phyloP scores from a whole-genome alignment of 2,329 filamentous ascomycete species.

The Diplodia scrobiculata region DNA sequence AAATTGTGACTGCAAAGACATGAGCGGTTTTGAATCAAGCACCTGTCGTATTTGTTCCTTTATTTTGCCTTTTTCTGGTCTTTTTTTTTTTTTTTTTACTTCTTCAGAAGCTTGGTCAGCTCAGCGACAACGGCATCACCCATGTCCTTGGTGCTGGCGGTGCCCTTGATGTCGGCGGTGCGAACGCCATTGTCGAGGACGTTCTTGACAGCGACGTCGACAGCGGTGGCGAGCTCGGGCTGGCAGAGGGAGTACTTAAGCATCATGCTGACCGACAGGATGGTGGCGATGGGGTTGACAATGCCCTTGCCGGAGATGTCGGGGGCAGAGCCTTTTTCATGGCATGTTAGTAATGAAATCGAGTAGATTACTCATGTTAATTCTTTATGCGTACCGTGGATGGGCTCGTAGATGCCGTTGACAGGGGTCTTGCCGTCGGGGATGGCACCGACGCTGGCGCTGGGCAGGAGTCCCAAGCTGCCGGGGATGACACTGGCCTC shows the following conservation, averaged over 20 bases:
- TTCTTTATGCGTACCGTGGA: constrained; percentile 69
- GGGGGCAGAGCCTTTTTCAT: constrained; percentile 71
- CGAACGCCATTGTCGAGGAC: constrained; percentile 77
- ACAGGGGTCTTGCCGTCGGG: constrained; percentile 82
- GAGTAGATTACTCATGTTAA: not conserved
- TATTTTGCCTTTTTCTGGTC: not conserved
- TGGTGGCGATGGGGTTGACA: constrained; percentile 88
- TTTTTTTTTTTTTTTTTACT: constrained; percentile 1
- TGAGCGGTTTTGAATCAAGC: not conserved
- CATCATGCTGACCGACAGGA: constrained; percentile 94
- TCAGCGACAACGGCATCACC: constrained; percentile 79
- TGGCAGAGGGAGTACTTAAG: constrained; percentile 87
- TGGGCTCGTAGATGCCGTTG: constrained; percentile 96
- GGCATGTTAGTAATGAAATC: constrained; percentile 23
- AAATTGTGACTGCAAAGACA: not conserved
- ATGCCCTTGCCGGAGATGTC: constrained; percentile 91
- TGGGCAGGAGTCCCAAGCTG: constrained; percentile 82
- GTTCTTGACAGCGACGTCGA: constrained; percentile 78
- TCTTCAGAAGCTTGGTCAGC: constrained; percentile 65
- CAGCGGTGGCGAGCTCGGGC: constrained; percentile 71
- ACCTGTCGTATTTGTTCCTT: not conserved
- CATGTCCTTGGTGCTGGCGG: constrained; percentile 71
- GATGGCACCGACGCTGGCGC: constrained; percentile 80
- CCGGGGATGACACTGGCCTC: constrained; percentile 95
- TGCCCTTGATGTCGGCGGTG: constrained; percentile 85